Conservation (phyloP, 2,329 filamentous ascomycete species). For the Didymella pomorum region DNA sequence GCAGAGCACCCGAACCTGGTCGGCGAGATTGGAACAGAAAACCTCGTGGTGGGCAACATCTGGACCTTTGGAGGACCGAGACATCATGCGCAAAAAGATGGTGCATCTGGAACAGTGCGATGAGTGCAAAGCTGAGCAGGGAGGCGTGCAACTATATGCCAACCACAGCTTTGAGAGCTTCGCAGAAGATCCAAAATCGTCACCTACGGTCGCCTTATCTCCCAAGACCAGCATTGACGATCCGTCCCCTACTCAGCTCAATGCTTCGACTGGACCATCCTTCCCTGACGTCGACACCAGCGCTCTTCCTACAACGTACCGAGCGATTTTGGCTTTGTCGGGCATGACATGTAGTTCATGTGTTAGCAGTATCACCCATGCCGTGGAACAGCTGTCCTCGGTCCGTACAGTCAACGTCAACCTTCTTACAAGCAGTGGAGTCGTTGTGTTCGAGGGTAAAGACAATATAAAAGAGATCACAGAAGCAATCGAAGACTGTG, state of each 20-base stretch:
- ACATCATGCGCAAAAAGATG: constrained; percentile 42
- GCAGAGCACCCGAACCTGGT: constrained; percentile 38
- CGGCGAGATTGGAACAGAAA: constrained; percentile 47
- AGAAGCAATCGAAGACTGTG: constrained; percentile 60
- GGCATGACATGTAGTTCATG: constrained; percentile 70
- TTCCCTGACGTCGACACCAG: constrained; percentile 32
- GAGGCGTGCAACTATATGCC: constrained; percentile 30
- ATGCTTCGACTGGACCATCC: constrained; percentile 16
- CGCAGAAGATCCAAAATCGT: constrained; percentile 25
- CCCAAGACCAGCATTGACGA: constrained; percentile 27
- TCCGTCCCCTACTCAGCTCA: constrained; percentile 16
- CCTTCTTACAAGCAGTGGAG: constrained; percentile 60
- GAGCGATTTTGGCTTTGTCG: constrained; percentile 59
- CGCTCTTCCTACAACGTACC: constrained; percentile 22
- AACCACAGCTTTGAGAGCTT: constrained; percentile 18
- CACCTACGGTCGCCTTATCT: constrained; percentile 21
- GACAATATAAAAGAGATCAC: constrained; percentile 55
- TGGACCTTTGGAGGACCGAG: constrained; percentile 16
- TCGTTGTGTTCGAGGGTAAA: constrained; percentile 58
- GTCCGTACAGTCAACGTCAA: constrained; percentile 60
- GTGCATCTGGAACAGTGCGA: constrained; percentile 47
- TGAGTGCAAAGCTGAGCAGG: constrained; percentile 45
- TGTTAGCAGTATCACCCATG: constrained; percentile 60
- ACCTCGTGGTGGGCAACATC: constrained; percentile 39
- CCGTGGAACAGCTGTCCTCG: constrained; percentile 57